Evolutionary conservation across 495 filamentous ascomycete species (phyloP), one percentile per base, ranked within the genome.

Genomic region (Physcia stellaris): DNA sequence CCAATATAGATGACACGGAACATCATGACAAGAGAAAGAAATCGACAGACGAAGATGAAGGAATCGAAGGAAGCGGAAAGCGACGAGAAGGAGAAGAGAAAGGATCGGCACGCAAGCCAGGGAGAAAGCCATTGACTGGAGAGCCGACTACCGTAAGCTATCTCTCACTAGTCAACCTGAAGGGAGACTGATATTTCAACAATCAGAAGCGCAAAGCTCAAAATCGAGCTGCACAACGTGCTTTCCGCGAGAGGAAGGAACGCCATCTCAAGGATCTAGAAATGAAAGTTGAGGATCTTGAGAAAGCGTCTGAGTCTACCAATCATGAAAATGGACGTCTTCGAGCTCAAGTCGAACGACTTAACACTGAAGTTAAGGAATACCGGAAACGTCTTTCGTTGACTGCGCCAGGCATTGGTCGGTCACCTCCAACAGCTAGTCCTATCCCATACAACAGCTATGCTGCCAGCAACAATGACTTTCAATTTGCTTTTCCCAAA

Each of bases 231-330:
- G 90, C 90, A 20, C 90, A 99, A 61, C 74, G 90, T 29, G 90
- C 90, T 5, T 99, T 99, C 73, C 73, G 90, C 18, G 90, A 99
- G 56, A 83, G 90, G 33, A 99, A 99, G 63, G 90, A 99, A 61
- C 93, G 84, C 60, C 90, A 99, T 51, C 54, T 99, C 30, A 93
- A 88, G 55, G 92, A 99, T 51, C 66, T 99, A 19, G 90, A 99
- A 58, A 83, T 77, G 34, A 95, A 95, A 56, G 90, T 96, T 16
- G 70, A 82, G 15, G 86, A 94, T 49, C 63, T 99, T n/a, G 80
- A 92, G 55, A 87, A 87, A 60, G 68, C 72, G 2, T 92, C 88
- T 1, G 78, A 93, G 45, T 63, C 73, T 19, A 68, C 86, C 24
- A 90, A 78, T 53, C 75, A 86, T 46, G 86, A 96, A 59, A 96